These are phyloP conservation scores for Candolleomyces aberdarensis DNA, from an alignment of 768 basidiomycete species.

Conservation along the genomic window DNA sequence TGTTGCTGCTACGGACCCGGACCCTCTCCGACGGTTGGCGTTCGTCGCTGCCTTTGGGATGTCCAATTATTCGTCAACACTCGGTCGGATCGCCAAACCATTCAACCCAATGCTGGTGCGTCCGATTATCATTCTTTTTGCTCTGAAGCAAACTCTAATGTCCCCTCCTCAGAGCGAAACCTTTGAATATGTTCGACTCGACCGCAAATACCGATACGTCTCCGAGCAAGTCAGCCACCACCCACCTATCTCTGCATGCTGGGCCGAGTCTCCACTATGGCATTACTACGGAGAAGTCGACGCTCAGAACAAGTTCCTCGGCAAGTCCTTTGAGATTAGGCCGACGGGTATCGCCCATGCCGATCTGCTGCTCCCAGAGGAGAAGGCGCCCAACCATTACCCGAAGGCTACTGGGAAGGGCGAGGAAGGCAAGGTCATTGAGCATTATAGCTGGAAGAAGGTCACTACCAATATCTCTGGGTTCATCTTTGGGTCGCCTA, in stretches of 20 bases:
- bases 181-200: slow-evolving; percentile 87
- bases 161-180: slow-evolving; percentile 69
- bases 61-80: slow-evolving; percentile 96
- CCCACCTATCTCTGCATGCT: slow-evolving; percentile 95
- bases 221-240: slow-evolving; percentile 98
- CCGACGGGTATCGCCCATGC: slow-evolving; percentile 94
- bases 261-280: slow-evolving; percentile 88
- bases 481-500: slow-evolving; percentile 86
- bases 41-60: slow-evolving; percentile 97
- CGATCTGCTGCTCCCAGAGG: slow-evolving; percentile 72
- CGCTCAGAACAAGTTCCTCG: slow-evolving; percentile 95
- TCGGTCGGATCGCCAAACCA: slow-evolving; percentile 94
- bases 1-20: slow-evolving; percentile 71
- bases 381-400: slow-evolving; percentile 53
- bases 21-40: slow-evolving; percentile 80
- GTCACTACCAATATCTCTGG: slow-evolving; percentile 89
- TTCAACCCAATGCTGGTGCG: slow-evolving; percentile 93
- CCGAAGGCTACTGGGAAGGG: slow-evolving; percentile 48
- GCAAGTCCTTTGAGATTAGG: slow-evolving; percentile 93
- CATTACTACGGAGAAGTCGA: slow-evolving; percentile 94
- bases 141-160: not conserved
- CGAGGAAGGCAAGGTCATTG: slow-evolving; percentile 57
- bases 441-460: slow-evolving; percentile 96
- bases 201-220: slow-evolving; percentile 87
- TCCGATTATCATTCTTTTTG: slow-evolving; percentile 9